These are phyloP conservation scores for Ceratonia siliqua DNA, from an alignment of 306 rosid genomes.

Conservation along the genomic window DNA sequence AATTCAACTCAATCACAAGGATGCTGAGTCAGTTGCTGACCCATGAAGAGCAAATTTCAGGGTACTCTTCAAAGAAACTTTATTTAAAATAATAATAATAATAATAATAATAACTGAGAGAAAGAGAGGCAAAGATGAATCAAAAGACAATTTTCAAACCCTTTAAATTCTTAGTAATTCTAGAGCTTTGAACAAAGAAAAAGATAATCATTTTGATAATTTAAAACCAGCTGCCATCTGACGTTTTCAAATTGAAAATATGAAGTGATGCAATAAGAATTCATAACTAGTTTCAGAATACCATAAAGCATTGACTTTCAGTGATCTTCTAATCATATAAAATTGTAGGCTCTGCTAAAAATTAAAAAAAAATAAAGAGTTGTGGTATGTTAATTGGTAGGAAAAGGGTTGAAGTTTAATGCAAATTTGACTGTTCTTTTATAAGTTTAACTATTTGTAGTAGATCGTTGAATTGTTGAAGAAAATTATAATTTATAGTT, in stretches of 20 bases:
- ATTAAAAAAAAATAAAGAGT: neutral
- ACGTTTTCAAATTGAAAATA: slow-evolving; percentile 19
- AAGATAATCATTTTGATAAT: neutral
- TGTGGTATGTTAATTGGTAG: neutral
- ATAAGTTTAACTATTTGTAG: neutral
- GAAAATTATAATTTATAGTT: neutral
- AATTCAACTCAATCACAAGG: neutral
- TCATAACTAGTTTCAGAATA: neutral
- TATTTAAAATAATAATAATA: no score
- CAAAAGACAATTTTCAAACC: neutral
- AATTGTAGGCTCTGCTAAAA: slow-evolving; percentile 3
- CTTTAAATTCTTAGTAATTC: neutral
- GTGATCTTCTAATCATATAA: neutral
- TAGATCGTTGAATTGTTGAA: neutral
- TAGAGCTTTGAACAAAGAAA: slow-evolving; percentile 16
- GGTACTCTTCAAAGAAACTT: no score
- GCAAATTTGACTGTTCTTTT: neutral
- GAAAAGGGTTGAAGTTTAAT: neutral
- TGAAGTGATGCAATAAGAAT: neutral
- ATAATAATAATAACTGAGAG: no score
- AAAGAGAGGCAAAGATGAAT: no score
- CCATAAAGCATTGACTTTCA: slow-evolving; percentile 19
- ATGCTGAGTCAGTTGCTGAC: slow-evolving; percentile 21
- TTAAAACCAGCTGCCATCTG: slow-evolving; percentile 8
- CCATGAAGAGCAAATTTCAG: neutral